These are phyloP conservation scores for Lepiota brunneoincarnata DNA, from an alignment of 768 basidiomycete species.

Conservation along the genomic window DNA sequence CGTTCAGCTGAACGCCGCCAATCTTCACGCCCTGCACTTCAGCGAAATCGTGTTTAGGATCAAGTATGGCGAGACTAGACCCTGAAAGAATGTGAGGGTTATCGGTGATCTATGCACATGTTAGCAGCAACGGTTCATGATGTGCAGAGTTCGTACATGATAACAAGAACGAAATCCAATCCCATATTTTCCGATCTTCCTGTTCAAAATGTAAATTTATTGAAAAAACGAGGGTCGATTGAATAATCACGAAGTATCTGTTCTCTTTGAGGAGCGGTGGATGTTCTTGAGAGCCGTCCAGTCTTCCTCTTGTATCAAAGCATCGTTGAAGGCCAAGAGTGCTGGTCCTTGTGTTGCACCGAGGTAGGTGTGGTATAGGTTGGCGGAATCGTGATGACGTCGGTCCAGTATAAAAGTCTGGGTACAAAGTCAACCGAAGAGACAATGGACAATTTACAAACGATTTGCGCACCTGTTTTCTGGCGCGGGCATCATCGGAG, in stretches of 20 bases:
- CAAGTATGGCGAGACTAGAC: conserved; percentile 36
- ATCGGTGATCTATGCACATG: conserved; percentile 40
- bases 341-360: conserved; percentile 34
- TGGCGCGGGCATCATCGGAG: conserved; percentile 37
- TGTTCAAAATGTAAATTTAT: not conserved
- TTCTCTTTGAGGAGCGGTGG: conserved; percentile 27
- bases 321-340: conserved; percentile 35
- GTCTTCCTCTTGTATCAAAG: conserved; percentile 28
- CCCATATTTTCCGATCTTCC: conserved; percentile 26
- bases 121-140: not conserved
- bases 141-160: conserved; percentile 17
- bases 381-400: conserved; percentile 19
- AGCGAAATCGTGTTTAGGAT: conserved; percentile 33
- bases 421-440: not conserved
- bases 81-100: conserved; percentile 47
- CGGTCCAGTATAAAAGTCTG: conserved; percentile 31
- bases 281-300: conserved; percentile 37
- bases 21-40: conserved; percentile 12
- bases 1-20: conserved; percentile 29
- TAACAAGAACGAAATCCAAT: conserved; percentile 25
- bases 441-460: not conserved
- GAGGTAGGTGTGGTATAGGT: conserved; percentile 26
- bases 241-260: conserved; percentile 17
- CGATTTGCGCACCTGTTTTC: conserved; percentile 24
- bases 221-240: not conserved